Evolutionary conservation across 768 basidiomycete species (phyloP), one percentile per base, ranked within the genome.

Genomic region (Collybia sordida): DNA sequence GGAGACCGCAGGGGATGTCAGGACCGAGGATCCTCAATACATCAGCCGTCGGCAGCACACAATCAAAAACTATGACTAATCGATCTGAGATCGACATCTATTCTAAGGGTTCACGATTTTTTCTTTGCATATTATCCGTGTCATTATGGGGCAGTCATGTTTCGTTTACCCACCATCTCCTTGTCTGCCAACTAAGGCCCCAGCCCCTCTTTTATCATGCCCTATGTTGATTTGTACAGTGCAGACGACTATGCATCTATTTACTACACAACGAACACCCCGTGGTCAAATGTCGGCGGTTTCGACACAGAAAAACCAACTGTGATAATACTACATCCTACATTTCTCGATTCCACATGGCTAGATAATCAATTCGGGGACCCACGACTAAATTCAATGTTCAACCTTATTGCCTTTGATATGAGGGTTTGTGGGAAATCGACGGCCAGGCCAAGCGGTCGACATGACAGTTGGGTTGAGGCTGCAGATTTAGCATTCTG

Each of bases 361-460:
- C 68, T 87, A 50, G 72, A 75, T 23, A 70, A 75, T 24, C 87
- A 90, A 45, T 77, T 88, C 42, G 81, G 81, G 22, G 88, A 91
- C 64, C 78, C 78, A 0, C 75, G 88, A 37, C 67, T 92, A 21
- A 64, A 74, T 53, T 61, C 66, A 0, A 65, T 70, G 36, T 90
- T 77, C 66, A 91, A 91, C 61, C 63, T 91, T 24, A 82, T 91
- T 54, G 85, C 86, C 5, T 86, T 90, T 62, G 89, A 91, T 63
- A 79, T 81, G 58, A 81, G 90, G 9, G 74, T 77, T 8, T 73
- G 74, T 22, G 89, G 89, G 12, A 75, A 71, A 63, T 86, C 85
- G 3, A 63, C 65, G 2, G 77, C 70, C 53, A 74, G 80, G 46
- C 78, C 77, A 3, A 81, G 68, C 42, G 79, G 76, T 6, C 69